A percentile compares a stretch with the other conserved stretches of the same genome.
Conservation (phyloP, 768 basidiomycete species). For the Kwoniella dejecticola region DNA sequence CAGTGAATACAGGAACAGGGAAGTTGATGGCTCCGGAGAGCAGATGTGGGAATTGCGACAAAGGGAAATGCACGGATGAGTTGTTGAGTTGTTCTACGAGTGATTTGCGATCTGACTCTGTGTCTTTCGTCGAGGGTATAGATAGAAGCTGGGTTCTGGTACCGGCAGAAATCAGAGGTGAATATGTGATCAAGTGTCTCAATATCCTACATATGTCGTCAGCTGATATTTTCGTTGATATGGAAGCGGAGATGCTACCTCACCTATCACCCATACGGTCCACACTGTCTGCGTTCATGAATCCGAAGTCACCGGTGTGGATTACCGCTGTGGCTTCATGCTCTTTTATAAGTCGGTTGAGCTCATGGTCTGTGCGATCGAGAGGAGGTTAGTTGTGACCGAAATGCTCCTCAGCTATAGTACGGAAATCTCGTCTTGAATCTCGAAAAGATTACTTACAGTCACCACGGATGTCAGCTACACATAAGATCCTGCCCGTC, state of each 20-base stretch:
- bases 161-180: slow-evolving; percentile 81
- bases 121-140: slow-evolving; percentile 32
- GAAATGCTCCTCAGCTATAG: no score
- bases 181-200: slow-evolving; percentile 93
- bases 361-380: slow-evolving; percentile 65
- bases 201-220: slow-evolving; percentile 63
- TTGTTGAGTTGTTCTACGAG: slow-evolving; percentile 72
- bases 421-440: no score
- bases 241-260: slow-evolving; percentile 24
- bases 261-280: slow-evolving; percentile 87
- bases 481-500: slow-evolving; percentile 72
- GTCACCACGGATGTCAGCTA: slow-evolving; percentile 70
- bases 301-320: slow-evolving; percentile 98
- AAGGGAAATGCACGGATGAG: slow-evolving; percentile 66
- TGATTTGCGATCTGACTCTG: slow-evolving; percentile 58
- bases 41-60: slow-evolving; percentile 92
- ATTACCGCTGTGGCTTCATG: slow-evolving; percentile 88
- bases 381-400: no score
- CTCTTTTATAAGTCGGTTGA: slow-evolving; percentile 88
- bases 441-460: slow-evolving; percentile 30
- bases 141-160: slow-evolving; percentile 77
- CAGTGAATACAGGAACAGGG: slow-evolving; percentile 88
- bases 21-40: slow-evolving; percentile 88
- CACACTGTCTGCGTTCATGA: slow-evolving; percentile 81
- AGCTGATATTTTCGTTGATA: slow-evolving; percentile 11